Conservation (phyloP, 2,329 filamentous ascomycete species). For the Fonsecaea monophora region DNA sequence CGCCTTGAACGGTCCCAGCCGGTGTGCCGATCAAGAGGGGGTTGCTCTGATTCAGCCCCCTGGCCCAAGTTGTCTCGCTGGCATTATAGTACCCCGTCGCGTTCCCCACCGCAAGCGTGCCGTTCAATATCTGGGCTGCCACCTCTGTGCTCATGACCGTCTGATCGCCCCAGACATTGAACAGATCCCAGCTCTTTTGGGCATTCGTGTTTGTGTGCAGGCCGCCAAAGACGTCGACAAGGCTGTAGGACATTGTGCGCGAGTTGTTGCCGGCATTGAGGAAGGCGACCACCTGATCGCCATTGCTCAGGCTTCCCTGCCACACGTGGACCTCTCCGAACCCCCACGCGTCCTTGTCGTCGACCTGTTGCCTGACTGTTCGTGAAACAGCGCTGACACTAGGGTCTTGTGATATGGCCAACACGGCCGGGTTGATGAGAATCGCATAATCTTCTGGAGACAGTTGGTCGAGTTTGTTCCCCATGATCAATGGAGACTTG, state of each 20-base stretch:
- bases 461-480: constrained; percentile 53
- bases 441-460: constrained; percentile 54
- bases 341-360: constrained; percentile 52
- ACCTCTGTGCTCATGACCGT: constrained; percentile 57
- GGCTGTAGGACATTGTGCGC: constrained; percentile 57
- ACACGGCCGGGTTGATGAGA: constrained; percentile 56
- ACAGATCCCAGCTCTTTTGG: constrained; percentile 58
- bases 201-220: constrained; percentile 52
- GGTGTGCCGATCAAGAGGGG: constrained; percentile 56
- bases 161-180: constrained; percentile 61
- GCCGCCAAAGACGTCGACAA: constrained; percentile 61
- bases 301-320: constrained; percentile 56
- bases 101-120: constrained; percentile 41
- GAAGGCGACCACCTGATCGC: constrained; percentile 57
- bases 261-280: constrained; percentile 57
- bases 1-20: constrained; percentile 53
- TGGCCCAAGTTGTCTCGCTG: constrained; percentile 56
- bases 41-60: constrained; percentile 53
- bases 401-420: constrained; percentile 59
- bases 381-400: constrained; percentile 51
- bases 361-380: constrained; percentile 54
- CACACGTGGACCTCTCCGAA: constrained; percentile 59
- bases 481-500: constrained; percentile 57
- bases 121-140: constrained; percentile 54
- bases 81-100: constrained; percentile 56